Evolutionary conservation across 441 rosid species (phyloP), one percentile per base, ranked within the genome.

Genomic region (Populus hybrid): DNA sequence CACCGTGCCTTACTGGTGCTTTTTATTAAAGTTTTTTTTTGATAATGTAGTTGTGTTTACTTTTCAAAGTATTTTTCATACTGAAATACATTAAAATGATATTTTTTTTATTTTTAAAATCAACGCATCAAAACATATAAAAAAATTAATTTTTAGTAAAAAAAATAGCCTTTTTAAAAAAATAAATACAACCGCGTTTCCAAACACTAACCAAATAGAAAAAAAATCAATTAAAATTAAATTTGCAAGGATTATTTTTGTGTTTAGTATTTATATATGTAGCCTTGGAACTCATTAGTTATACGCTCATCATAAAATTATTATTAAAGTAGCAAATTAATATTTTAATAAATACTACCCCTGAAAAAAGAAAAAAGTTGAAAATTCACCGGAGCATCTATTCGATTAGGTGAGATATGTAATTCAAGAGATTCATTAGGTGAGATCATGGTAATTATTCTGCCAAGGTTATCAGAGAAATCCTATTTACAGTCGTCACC

Each of bases 401-500:
- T 32, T 74, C 32, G 54, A 65, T 77, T 77, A 32, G 70, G 77
- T 34, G 67, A 54, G 73, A 67, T 72, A 36, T 70, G 66, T 18
- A 30, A 4, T 32, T 42, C 42, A 65, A 11, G 57, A 46, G 57
- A 46, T 65, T 10, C n/a, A 24, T 69, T 69, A 35, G 72, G 72
- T 18, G 46, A 67, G 70, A 73, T 36, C 23, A 67, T 38, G 46
- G 73, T 70, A 40, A 77, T 71, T 12, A 71, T 54, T 69, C 46
- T 57, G 24, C 32, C 50, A 73, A 21, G 16, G 16, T 46, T 42
- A 42, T 18, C 11, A 42, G 50, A 8, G 18, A 28, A 3, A n/a
- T 18, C 20, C 28, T 26, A 4, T 30, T 67, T n/a, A 46, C 38
- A 6, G 35, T 28, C 23, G 5, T 35, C 14, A 23, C 69, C 65